Evolutionary conservation across 192 early-diverging fungal species (phyloP).

Genomic region (Coemansia sp.): DNA sequence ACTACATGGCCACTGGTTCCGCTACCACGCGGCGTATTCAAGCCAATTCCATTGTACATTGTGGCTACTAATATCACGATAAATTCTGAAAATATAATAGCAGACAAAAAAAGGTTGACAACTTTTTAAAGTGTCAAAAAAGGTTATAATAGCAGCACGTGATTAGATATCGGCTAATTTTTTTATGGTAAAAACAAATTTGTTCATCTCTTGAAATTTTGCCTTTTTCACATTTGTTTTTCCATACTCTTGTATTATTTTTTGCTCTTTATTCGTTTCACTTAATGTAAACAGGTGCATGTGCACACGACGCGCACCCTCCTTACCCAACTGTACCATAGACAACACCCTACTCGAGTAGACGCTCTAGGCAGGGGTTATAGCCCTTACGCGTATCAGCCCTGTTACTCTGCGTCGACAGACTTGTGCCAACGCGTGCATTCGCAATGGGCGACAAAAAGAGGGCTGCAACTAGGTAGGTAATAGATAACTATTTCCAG

Average conservation of each 20-base stretch:
- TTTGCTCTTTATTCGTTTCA: too few relatives aligned
- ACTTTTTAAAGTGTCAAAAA: neutral
- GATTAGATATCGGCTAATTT: slow-evolving; percentile 9
- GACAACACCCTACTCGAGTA: neutral
- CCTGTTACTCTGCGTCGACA: slow-evolving; percentile 2
- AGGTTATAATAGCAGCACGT: neutral
- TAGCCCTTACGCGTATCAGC: slow-evolving; percentile 1
- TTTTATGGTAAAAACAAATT: neutral
- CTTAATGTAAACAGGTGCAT: slow-evolving; percentile 7
- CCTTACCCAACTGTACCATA: neutral
- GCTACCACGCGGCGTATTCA: slow-evolving; percentile 75
- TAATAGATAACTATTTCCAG: neutral
- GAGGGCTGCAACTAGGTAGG: slow-evolving; percentile 3
- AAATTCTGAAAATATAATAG: neutral
- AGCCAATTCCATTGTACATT: slow-evolving; percentile 84
- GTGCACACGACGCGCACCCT: slow-evolving; percentile 4
- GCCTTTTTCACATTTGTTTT: neutral
- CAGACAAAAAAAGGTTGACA: neutral
- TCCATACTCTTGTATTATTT: neutral
- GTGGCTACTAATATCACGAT: neutral
- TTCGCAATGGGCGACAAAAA: slow-evolving; percentile 15
- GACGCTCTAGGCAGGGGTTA: neutral
- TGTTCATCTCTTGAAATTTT: neutral
- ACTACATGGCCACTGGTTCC: slow-evolving; percentile 98
- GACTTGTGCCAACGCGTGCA: neutral